These are phyloP conservation scores for Cytospora piceicola DNA, from an alignment of 2,329 filamentous ascomycete species.

Conservation along the genomic window DNA sequence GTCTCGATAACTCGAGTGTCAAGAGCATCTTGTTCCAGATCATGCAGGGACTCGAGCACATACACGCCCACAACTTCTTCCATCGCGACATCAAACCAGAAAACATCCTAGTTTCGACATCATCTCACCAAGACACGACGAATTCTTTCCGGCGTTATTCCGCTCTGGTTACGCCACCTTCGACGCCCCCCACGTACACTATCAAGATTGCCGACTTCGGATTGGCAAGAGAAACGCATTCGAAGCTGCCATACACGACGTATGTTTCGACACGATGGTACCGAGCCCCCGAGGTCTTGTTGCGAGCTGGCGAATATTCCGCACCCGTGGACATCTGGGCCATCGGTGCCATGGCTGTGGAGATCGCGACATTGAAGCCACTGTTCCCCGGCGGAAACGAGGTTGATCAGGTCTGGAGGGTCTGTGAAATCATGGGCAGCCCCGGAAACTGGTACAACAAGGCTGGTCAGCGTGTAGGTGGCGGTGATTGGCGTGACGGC, in stretches of 20 bases:
- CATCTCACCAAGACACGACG: constrained; percentile 76
- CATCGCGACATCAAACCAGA: constrained; percentile 99
- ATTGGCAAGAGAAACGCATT: constrained; percentile 94
- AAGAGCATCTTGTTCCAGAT: constrained; percentile 99
- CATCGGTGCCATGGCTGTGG: constrained; percentile 96
- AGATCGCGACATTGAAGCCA: constrained; percentile 94
- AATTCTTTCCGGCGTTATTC: constrained; percentile 94
- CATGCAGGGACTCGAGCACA: constrained; percentile 92
- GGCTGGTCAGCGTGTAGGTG: constrained; percentile 80
- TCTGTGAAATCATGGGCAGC: constrained; percentile 99
- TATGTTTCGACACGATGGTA: constrained; percentile 99
- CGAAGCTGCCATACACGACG: constrained; percentile 93
- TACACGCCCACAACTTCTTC: constrained; percentile 96
- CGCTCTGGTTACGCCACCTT: constrained; percentile 88
- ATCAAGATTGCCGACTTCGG: constrained; percentile 99
- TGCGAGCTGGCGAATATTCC: constrained; percentile 94
- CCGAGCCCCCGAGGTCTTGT: constrained; percentile 89
- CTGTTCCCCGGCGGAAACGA: constrained; percentile 97
- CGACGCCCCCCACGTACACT: constrained; percentile 89
- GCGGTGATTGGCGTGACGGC: constrained; percentile 97
- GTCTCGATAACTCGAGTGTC: constrained; percentile 84
- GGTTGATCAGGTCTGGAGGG: constrained; percentile 97
- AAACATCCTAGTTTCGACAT: constrained; percentile 96
- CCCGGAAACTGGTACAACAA: constrained; percentile 99
- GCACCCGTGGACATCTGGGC: constrained; percentile 99